Evolutionary conservation across 345 rosid genomes (phyloP).

Genomic region (Carallia pectinifolia): DNA sequence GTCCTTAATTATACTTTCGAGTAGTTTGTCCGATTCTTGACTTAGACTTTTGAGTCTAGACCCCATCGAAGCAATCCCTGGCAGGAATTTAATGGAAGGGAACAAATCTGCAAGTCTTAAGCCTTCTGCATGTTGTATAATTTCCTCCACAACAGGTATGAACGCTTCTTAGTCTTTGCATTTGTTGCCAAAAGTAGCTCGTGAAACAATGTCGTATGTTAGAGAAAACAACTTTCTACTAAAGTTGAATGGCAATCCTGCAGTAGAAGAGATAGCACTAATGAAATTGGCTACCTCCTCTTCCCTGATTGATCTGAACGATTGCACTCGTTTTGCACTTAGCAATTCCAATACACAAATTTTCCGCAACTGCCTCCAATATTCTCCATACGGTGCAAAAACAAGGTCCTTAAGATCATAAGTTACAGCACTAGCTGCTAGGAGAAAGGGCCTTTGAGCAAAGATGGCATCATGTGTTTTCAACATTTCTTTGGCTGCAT

Average conservation of each 20-base stretch:
- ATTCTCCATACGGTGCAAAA: conserved; percentile 1
- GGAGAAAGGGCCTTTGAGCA: background rate
- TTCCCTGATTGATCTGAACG: conserved; percentile 7
- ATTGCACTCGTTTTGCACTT: background rate
- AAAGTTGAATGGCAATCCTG: conserved; percentile 23
- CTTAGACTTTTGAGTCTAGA: background rate
- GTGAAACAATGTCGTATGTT: conserved; percentile 14
- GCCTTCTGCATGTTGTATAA: conserved; percentile 8
- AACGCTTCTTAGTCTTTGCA: conserved; percentile 24
- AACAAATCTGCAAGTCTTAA: conserved; percentile 24
- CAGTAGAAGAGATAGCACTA: background rate
- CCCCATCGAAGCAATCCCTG: background rate
- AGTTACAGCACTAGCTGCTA: background rate
- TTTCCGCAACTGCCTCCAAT: conserved; percentile 16
- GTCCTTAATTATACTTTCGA: conserved; percentile 7
- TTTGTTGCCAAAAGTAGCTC: conserved; percentile 30
- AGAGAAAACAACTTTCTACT: conserved; percentile 9
- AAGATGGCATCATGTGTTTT: conserved; percentile 3
- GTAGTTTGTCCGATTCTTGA: conserved; percentile 6
- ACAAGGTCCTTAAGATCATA: background rate
- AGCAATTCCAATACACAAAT: conserved; percentile 7
- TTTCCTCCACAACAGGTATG: background rate
- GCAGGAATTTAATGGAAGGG: background rate
- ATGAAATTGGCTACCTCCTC: background rate
- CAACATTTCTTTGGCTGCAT: conserved; percentile 15